Evolutionary conservation across 2,329 filamentous ascomycete genomes (phyloP), one percentile per base, ranked within the genome.

Genomic region (Fusarium udum): DNA sequence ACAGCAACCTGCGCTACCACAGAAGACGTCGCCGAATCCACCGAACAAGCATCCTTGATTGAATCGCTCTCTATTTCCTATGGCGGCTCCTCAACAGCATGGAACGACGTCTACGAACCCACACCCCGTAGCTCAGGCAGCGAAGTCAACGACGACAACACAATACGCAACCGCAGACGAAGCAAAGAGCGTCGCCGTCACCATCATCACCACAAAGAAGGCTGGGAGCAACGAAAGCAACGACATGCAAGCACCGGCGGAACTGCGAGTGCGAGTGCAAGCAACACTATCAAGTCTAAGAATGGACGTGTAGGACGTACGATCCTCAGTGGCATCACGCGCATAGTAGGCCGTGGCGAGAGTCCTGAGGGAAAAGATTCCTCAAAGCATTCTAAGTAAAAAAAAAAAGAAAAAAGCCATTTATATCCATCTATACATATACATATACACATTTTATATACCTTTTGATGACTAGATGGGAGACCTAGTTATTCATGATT

Each of bases 91-190:
- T 72, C 79, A 14, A 69, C 74, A 26, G 67, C 68, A 31, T 79
- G 78, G 74, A 74, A 76, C 55, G 80, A 81, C n/a, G 43, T 64
- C 9, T 76, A 75, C 39, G 78, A 82, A 31, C 74, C 78, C 0
- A 81, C 86, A 7, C 86, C 87, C 0, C 86, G 86, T 3, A 88
- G 86, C 20, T 87, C 87, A 3, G 87, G 86, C 20, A 88, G 87
- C 71, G 87, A 89, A 61, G 73, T 73, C 6, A 77, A 74, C 9
- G 81, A 80, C 18, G 76, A 78, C 14, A 49, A 37, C 42, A n/a
- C 71, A 22, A 18, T 53, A 12, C 72, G 56, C 12, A 73, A 49
- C n/a, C 72, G 75, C 9, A 77, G 79, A 13, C 76, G 77, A 22
- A 82, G 80, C 76, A 82, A 77, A 37, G 82, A 83, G 36, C 80